phyloP scores from a whole-genome alignment of 257 asterid genomes.

The Forsythia suspensa region DNA sequence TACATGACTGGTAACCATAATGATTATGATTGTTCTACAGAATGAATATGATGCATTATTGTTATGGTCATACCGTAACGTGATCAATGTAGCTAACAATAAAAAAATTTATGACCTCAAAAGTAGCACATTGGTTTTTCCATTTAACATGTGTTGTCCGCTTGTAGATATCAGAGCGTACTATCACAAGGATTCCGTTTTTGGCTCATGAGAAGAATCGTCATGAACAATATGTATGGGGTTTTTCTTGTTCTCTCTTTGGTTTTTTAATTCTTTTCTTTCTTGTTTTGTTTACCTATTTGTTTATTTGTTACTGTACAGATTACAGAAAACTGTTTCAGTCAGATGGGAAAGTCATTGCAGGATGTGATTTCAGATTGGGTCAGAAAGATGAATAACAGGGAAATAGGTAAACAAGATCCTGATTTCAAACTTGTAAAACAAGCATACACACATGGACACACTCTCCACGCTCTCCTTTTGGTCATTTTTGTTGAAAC shows the following conservation, averaged over 20 bases:
- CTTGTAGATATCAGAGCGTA: conserved; percentile 66
- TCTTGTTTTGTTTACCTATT: background rate
- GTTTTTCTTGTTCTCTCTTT: conserved; percentile 7
- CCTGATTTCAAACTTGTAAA: background rate
- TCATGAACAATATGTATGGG: conserved; percentile 83
- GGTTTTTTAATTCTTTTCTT: background rate
- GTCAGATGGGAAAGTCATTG: conserved; percentile 70
- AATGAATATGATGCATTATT: too few species aligned
- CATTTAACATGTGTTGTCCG: background rate
- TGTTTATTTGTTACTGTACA: conserved; percentile 24
- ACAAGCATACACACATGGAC: background rate
- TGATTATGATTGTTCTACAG: too few species aligned
- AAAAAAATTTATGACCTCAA: background rate
- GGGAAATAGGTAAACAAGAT: conserved; percentile 63
- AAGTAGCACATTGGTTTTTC: background rate
- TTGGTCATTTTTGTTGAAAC: background rate
- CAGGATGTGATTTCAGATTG: conserved; percentile 87
- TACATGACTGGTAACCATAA: too few species aligned
- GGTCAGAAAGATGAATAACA: conserved; percentile 59
- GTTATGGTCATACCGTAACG: background rate
- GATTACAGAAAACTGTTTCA: conserved; percentile 84
- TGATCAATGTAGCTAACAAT: background rate
- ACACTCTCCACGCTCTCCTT: background rate
- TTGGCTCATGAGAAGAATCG: conserved; percentile 85
- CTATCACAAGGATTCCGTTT: conserved; percentile 67